Percentiles rank a stretch among this genome's conserved stretches.
phyloP scores from a whole-genome alignment of 1,139 yeast species.

The Debaryomycetaceae sp. region DNA sequence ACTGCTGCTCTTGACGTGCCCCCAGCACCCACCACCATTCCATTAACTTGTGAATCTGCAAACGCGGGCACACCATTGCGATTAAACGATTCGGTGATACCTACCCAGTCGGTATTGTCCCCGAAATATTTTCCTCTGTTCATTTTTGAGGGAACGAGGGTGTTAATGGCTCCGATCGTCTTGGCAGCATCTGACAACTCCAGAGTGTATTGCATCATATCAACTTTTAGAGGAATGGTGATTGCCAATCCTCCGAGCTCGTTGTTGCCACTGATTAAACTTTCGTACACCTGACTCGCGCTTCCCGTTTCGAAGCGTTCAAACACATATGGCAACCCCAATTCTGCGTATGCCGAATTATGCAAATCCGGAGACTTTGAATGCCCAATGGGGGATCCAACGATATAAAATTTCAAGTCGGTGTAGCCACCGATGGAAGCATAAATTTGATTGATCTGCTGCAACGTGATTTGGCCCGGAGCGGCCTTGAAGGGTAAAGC shows the following conservation, averaged over 20 bases:
- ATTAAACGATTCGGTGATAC: conserved; percentile 61
- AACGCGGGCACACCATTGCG: conserved; percentile 48
- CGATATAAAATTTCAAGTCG: conserved; percentile 56
- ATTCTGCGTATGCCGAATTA: conserved; percentile 56
- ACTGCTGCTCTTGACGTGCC: conserved; percentile 96
- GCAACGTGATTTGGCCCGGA: conserved; percentile 62
- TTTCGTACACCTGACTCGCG: conserved; percentile 39
- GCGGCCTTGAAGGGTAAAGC: conserved; percentile 57
- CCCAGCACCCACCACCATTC: conserved; percentile 88
- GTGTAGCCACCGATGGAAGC: conserved; percentile 53
- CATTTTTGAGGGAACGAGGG: conserved; percentile 48
- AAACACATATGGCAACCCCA: conserved; percentile 74
- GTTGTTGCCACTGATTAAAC: conserved; percentile 33
- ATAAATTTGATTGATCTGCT: conserved; percentile 49
- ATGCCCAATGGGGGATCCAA: conserved; percentile 75
- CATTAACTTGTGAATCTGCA: conserved; percentile 27
- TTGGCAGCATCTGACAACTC: conserved; percentile 65
- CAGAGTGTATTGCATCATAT: conserved; percentile 55
- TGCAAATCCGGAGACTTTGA: conserved; percentile 86
- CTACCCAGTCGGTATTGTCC: conserved; percentile 95
- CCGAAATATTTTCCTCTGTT: conserved; percentile 50
- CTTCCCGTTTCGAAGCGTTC: conserved; percentile 56
- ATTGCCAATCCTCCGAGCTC: conserved; percentile 83
- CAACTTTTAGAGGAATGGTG: conserved; percentile 82
- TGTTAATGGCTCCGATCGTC: conserved; percentile 86